A percentile compares a stretch with the other conserved stretches of the same genome.
Conservation (phyloP, 2,329 filamentous ascomycete species). For the Diaporthe australafricana region DNA sequence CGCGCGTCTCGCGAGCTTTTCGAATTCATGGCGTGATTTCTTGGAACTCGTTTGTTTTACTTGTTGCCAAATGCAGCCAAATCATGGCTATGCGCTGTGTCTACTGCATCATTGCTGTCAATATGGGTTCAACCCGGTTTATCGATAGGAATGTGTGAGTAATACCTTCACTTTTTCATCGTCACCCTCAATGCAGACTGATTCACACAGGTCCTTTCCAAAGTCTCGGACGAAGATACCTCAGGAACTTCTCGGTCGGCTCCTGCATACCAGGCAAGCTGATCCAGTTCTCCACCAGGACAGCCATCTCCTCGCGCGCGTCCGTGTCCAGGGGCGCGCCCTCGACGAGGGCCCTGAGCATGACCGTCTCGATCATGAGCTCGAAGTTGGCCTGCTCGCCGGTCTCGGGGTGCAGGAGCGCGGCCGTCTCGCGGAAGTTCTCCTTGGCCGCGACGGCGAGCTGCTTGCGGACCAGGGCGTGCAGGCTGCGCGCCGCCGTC, state of each 20-base stretch:
- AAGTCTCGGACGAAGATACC: slow-evolving; percentile 34
- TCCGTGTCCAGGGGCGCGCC: slow-evolving; percentile 29
- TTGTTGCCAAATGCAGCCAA: not conserved
- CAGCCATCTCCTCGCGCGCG: slow-evolving; percentile 35
- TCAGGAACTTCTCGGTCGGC: slow-evolving; percentile 33
- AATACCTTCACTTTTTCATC: not conserved
- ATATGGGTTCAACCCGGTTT: not conserved
- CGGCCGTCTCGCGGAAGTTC: slow-evolving; percentile 34
- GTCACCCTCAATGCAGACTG: not conserved
- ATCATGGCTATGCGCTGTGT: not conserved
- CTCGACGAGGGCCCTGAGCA: slow-evolving; percentile 34
- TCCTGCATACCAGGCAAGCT: slow-evolving; percentile 34
- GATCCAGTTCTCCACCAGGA: slow-evolving; percentile 36
- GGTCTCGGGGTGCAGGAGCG: slow-evolving; percentile 36
- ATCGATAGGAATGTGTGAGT: too few species aligned
- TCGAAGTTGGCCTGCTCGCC: slow-evolving; percentile 38
- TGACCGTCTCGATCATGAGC: slow-evolving; percentile 37
- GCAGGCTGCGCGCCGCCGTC: slow-evolving; percentile 35
- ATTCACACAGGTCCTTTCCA: slow-evolving; percentile 28
- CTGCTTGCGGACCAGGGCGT: slow-evolving; percentile 37
- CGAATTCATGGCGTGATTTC: not conserved
- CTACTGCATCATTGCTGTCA: not conserved
- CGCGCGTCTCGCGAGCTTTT: not conserved
- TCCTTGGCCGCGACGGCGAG: slow-evolving; percentile 36
- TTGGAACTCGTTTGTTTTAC: too few species aligned